Conservation (phyloP, 1,139 yeast species). For the Magnusiomyces suaveolens region DNA sequence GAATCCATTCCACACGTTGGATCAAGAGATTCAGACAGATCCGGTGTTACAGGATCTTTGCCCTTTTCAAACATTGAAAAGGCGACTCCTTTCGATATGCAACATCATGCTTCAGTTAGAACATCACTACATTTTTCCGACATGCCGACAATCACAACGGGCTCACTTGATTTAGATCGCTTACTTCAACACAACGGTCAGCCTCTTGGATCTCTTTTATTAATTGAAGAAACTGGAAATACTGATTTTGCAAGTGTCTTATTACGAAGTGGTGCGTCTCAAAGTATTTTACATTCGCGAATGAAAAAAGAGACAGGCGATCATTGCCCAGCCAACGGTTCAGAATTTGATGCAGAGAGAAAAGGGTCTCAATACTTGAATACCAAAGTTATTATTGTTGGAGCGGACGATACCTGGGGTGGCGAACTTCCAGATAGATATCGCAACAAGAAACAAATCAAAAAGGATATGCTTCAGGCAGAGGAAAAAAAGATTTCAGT, state of each 20-base stretch:
- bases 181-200: constrained; percentile 74
- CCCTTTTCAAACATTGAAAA: neutral
- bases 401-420: constrained; percentile 53
- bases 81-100: neutral
- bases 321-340: constrained; percentile 17
- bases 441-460: constrained; percentile 58
- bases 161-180: constrained; percentile 64
- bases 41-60: neutral
- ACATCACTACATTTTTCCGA: constrained; percentile 73
- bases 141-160: constrained; percentile 62
- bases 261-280: constrained; percentile 62
- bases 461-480: constrained; percentile 50
- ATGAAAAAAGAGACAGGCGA: constrained; percentile 7
- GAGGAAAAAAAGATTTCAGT: constrained; percentile 61
- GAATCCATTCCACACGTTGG: too few relatives aligned
- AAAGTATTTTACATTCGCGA: constrained; percentile 67
- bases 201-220: constrained; percentile 62
- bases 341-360: constrained; percentile 14
- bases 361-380: constrained; percentile 13
- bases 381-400: constrained; percentile 49
- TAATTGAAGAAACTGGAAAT: constrained; percentile 77
- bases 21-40: too few relatives aligned
- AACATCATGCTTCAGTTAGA: constrained; percentile 48
- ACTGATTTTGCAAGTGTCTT: constrained; percentile 82
- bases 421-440: constrained; percentile 71